Conservation (phyloP, 257 asterid genomes). For the Capsicum rhomboideum region DNA sequence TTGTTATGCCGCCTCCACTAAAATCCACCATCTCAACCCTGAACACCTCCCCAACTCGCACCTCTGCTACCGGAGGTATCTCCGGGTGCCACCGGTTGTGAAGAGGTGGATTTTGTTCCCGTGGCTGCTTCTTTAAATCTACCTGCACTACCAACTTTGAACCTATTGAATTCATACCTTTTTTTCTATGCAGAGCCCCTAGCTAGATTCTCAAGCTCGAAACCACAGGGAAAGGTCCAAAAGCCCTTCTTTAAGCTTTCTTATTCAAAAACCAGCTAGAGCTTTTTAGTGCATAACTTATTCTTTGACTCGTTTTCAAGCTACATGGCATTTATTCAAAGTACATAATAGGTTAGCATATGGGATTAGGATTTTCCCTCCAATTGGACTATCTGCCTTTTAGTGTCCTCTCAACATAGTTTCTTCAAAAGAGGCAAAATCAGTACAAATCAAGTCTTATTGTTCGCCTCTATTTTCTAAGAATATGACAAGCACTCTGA, state of each 20-base stretch:
- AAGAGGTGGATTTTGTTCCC: constrained; percentile 56
- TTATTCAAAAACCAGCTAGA: not conserved
- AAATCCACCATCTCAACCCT: constrained; percentile 87
- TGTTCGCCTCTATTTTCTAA: not conserved
- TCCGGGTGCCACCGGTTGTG: constrained; percentile 93
- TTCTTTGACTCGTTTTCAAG: not conserved
- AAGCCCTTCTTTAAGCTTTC: not conserved
- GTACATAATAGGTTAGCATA: not conserved
- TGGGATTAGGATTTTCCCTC: not conserved
- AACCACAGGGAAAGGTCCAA: not conserved
- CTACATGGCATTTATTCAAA: not conserved
- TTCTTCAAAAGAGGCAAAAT: not conserved
- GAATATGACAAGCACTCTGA: not conserved
- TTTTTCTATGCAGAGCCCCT: not conserved
- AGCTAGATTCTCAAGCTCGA: not conserved
- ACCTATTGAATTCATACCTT: constrained; percentile 31
- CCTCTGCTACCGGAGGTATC: constrained; percentile 71
- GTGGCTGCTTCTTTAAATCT: constrained; percentile 63
- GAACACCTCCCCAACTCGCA: constrained; percentile 47
- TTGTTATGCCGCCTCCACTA: constrained; percentile 67
- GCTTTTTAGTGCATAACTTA: not conserved
- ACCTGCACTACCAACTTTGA: constrained; percentile 51
- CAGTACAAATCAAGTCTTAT: not conserved
- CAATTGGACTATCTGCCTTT: not conserved
- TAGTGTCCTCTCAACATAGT: not conserved